These are phyloP conservation scores for Auricularia auricula-judae DNA, from an alignment of 768 basidiomycete genomes.

Conservation along the genomic window DNA sequence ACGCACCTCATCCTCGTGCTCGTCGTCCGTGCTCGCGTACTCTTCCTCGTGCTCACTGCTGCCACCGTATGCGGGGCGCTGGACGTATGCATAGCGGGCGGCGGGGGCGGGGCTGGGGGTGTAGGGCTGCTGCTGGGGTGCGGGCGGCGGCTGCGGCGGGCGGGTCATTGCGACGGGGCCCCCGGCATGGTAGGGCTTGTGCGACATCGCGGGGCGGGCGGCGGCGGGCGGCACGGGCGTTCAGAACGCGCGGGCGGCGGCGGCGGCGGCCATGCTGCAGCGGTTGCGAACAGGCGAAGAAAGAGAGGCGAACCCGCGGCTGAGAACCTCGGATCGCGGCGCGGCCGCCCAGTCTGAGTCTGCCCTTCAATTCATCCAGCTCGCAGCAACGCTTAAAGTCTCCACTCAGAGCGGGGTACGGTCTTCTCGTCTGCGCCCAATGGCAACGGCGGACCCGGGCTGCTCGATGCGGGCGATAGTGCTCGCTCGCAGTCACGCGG, in stretches of 20 bases:
- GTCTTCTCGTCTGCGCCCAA: too few species aligned
- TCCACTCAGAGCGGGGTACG: too few species aligned
- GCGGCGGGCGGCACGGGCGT: not conserved
- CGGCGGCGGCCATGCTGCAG: not conserved
- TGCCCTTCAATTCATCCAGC: not conserved
- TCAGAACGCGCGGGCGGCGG: not conserved
- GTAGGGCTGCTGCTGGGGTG: not conserved
- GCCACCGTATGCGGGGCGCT: not conserved
- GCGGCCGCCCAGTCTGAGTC: not conserved
- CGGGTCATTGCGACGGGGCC: not conserved
- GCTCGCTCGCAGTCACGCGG: too few species aligned
- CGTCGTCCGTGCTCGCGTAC: not conserved
- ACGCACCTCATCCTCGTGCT: not conserved
- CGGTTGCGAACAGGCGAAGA: not conserved
- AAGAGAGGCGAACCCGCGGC: not conserved
- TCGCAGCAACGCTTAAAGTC: too few species aligned
- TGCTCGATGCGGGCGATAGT: too few species aligned
- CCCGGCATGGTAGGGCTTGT: not conserved
- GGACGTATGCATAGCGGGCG: not conserved
- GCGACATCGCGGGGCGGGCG: not conserved
- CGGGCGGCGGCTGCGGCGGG: not conserved
- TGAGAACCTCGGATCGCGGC: not conserved
- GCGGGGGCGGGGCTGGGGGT: not conserved
- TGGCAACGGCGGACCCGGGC: too few species aligned
- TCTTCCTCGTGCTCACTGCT: not conserved